Evolutionary conservation across 2,329 filamentous ascomycete genomes (phyloP), one percentile per base, ranked within the genome.

Genomic region (Paecilomyces formosus): DNA sequence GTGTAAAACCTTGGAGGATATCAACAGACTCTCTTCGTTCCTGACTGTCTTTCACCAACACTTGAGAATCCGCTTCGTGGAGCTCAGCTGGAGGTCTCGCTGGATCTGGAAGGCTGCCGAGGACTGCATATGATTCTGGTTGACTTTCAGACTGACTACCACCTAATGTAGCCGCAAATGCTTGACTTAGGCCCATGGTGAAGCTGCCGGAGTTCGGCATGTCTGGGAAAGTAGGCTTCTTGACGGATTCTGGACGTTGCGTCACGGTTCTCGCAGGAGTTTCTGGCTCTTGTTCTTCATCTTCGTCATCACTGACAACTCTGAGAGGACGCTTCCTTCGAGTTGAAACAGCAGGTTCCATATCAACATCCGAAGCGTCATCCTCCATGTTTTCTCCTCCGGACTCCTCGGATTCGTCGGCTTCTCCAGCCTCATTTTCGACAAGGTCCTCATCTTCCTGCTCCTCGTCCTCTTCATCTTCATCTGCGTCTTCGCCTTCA

Each of bases 101-200:
- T 24, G 82, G 82, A 13, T 81, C 79, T n/a, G 82, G 80, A 21
- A 83, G 68, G 54, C 73, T 72, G 58, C 77, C 75, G 12, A 82
- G 72, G 51, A 83, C 80, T 21, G 77, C 76, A 9, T 82, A 64
- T 9, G 81, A 82, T 61, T 82, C 79, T 61, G 79, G 73, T 60
- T 80, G 68, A 15, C 65, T 70, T 15, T 73, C 72, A 2, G 71
- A 70, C 54, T 81, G 75, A 60, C 79, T 78, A 39, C 84, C 85
- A 54, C 89, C 91, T 85, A 97, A 88, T 0, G 92, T 96, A 12
- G 90, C 90, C 4, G 89, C 89, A 70, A 96, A 97, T 62, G 94
- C 93, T 67, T 96, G 92, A 0, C 91, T 95, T 52, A 96, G 80
- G 9, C 90, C 89, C 50, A 96, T 72, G 5, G 79, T 74, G 55